Evolutionary conservation across 768 basidiomycete genomes (phyloP).

Genomic region (Galerina sulciceps): DNA sequence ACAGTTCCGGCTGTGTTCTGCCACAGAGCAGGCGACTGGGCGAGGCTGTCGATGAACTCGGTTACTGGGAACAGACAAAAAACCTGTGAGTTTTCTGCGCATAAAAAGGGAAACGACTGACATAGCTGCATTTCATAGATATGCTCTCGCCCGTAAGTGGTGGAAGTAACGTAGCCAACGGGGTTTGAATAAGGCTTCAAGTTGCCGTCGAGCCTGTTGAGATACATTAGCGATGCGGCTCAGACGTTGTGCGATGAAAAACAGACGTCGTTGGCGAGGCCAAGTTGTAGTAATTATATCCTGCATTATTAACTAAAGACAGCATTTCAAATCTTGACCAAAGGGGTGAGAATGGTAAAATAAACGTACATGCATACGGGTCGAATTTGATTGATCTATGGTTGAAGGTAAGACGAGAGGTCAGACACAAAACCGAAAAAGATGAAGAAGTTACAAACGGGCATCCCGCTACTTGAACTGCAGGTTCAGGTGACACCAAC

Average conservation of each 20-base stretch:
- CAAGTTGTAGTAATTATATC: slow-evolving; percentile 2
- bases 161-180: slow-evolving; percentile 7
- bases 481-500: neutral
- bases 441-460: neutral
- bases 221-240: neutral
- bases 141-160: slow-evolving; percentile 14
- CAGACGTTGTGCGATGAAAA: neutral
- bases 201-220: slow-evolving; percentile 1
- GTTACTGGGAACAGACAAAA: neutral
- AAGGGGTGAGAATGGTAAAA: neutral
- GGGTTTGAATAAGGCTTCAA: slow-evolving; percentile 5
- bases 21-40: neutral
- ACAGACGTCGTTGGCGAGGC: neutral
- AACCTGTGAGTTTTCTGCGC: neutral
- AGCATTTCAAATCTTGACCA: neutral
- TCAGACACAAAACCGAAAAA: neutral
- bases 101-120: neutral
- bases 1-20: neutral
- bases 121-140: slow-evolving; percentile 16
- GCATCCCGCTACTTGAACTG: neutral
- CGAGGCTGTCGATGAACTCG: neutral
- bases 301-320: neutral
- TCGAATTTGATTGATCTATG: neutral
- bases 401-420: neutral
- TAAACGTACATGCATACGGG: neutral